Evolutionary conservation across 2,329 filamentous ascomycete species (phyloP).

Genomic region (Lachnellula willkommii): DNA sequence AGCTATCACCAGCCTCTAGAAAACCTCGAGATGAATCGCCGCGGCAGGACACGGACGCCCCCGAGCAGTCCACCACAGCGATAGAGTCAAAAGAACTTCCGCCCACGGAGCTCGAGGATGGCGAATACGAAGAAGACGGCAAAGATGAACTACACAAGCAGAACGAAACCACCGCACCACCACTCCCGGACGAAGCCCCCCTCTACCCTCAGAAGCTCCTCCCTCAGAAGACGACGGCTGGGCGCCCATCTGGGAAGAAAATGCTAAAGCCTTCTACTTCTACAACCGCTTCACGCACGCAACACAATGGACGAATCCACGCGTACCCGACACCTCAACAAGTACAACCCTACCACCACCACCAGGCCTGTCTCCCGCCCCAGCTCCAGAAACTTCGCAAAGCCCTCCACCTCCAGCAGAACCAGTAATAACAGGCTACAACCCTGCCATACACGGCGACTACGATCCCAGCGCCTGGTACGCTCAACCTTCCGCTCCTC

Average conservation of each 20-base stretch:
- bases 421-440: conserved; percentile 69
- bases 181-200: conserved; percentile 35
- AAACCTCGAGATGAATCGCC: background rate
- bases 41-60: background rate
- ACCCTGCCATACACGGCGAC: conserved; percentile 90
- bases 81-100: background rate
- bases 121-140: conserved; percentile 24
- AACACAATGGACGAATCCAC: conserved; percentile 83
- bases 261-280: conserved; percentile 70
- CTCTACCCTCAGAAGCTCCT: conserved; percentile 46
- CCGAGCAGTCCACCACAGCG: background rate
- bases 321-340: conserved; percentile 47
- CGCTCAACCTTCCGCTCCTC: conserved; percentile 52
- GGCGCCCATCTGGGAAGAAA: conserved; percentile 72
- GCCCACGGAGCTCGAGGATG: conserved; percentile 8
- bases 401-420: conserved; percentile 24
- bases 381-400: conserved; percentile 26
- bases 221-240: conserved; percentile 65
- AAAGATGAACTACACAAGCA: conserved; percentile 8
- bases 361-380: conserved; percentile 28
- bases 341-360: conserved; percentile 5
- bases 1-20: background rate
- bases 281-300: conserved; percentile 72
- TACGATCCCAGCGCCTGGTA: conserved; percentile 98
- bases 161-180: conserved; percentile 33